Conservation (phyloP, 768 basidiomycete species). For the Hericium erinaceus region DNA sequence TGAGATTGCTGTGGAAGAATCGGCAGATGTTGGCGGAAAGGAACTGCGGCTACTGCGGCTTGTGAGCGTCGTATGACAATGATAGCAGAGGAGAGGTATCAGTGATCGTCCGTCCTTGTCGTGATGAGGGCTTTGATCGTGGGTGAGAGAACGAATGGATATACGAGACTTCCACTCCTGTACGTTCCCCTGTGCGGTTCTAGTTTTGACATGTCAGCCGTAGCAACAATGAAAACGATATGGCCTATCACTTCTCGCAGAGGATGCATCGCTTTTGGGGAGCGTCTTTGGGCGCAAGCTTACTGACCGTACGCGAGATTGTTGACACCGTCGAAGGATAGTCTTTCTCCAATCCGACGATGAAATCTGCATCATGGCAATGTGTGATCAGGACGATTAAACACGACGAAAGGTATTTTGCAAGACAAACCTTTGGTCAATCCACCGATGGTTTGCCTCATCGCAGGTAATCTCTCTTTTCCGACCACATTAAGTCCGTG, state of each 20-base stretch:
- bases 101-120: constrained; percentile 20
- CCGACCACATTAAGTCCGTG: constrained; percentile 42
- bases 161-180: constrained; percentile 70
- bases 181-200: constrained; percentile 54
- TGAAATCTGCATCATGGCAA: constrained; percentile 46
- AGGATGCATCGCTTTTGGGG: constrained; percentile 43
- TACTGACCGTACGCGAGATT: constrained; percentile 71
- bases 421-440: constrained; percentile 53
- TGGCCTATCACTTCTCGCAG: constrained; percentile 47
- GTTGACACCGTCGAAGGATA: constrained; percentile 85
- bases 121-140: constrained; percentile 8
- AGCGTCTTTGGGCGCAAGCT: constrained; percentile 57
- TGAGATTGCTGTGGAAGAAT: background rate
- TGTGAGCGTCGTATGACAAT: constrained; percentile 51
- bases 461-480: constrained; percentile 33
- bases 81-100: constrained; percentile 44
- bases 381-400: background rate
- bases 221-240: background rate
- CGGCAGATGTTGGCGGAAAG: constrained; percentile 13
- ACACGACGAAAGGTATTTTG: background rate
- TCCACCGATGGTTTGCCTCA: constrained; percentile 49
- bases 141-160: constrained; percentile 51
- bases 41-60: constrained; percentile 42
- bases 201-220: constrained; percentile 18
- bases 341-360: constrained; percentile 68